A percentile compares a stretch with the other conserved stretches of the same genome.
phyloP scores from a whole-genome alignment of 371 early-diverging fungal species.

The Apophysomyces trapeziformis region DNA sequence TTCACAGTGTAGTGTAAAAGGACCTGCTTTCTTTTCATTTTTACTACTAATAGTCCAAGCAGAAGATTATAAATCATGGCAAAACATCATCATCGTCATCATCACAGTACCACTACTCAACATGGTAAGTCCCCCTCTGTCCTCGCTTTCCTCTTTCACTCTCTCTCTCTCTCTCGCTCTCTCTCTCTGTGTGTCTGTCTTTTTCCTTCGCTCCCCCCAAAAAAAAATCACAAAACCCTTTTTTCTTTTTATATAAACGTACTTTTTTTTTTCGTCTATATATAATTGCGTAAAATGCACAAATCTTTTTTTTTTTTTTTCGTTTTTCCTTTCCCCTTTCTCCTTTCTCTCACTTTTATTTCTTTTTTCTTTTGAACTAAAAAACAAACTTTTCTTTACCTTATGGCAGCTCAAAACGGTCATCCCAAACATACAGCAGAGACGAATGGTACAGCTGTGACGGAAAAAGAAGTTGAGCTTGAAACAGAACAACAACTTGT shows the following conservation, averaged over 20 bases:
- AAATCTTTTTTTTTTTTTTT: background rate
- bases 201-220: background rate
- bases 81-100: slow-evolving; percentile 3
- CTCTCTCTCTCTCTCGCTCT: background rate
- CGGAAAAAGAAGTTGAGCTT: background rate
- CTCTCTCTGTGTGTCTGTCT: too few relatives aligned
- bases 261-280: too few relatives aligned
- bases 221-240: background rate
- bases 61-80: background rate
- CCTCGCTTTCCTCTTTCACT: background rate
- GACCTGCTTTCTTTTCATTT: background rate
- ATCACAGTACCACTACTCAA: slow-evolving; percentile 10
- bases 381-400: background rate
- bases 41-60: background rate
- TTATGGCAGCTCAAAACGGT: slow-evolving; percentile 6
- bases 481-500: slow-evolving; percentile 9
- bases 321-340: background rate
- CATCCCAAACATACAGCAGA: slow-evolving; percentile 4
- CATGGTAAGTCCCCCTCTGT: slow-evolving; percentile 33
- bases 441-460: background rate
- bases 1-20: background rate
- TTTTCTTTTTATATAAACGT: background rate
- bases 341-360: slow-evolving; percentile 5
- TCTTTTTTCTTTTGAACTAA: background rate
- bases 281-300: background rate